phyloP scores from a whole-genome alignment of 2,329 filamentous ascomycete genomes.

The Talaromyces sp. region DNA sequence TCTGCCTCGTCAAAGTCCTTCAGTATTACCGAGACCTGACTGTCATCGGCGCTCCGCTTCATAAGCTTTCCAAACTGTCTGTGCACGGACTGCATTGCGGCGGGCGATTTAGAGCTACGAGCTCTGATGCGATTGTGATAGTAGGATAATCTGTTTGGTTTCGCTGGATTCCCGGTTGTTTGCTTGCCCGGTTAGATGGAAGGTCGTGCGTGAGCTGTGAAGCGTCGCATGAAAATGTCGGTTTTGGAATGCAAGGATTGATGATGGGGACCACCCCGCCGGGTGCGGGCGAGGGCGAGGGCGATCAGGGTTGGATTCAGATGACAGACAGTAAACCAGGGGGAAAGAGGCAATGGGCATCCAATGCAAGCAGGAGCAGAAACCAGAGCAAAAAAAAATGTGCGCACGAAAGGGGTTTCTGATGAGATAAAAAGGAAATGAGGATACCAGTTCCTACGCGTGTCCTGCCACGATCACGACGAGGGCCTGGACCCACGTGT shows the following conservation, averaged over 20 bases:
- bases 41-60: constrained; percentile 67
- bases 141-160: not conserved
- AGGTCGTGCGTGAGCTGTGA: not conserved
- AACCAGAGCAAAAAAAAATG: not conserved
- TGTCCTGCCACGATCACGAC: not conserved
- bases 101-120: not conserved
- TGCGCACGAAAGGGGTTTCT: not conserved
- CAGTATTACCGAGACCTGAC: constrained; percentile 67
- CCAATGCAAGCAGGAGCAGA: not conserved
- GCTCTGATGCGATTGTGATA: not conserved
- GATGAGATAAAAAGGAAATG: not conserved
- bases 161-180: not conserved
- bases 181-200: not conserved
- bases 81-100: constrained; percentile 51
- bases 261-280: not conserved
- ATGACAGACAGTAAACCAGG: not conserved
- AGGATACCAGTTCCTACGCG: not conserved
- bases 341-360: not conserved
- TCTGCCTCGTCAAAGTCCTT: constrained; percentile 78
- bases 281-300: not conserved
- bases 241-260: not conserved
- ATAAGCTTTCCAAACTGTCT: constrained; percentile 68
- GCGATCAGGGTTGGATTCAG: not conserved
- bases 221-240: not conserved
- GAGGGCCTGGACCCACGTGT: constrained; percentile 1